Evolutionary conservation across 441 rosid species (phyloP).

Genomic region (Lepidium campestre): DNA sequence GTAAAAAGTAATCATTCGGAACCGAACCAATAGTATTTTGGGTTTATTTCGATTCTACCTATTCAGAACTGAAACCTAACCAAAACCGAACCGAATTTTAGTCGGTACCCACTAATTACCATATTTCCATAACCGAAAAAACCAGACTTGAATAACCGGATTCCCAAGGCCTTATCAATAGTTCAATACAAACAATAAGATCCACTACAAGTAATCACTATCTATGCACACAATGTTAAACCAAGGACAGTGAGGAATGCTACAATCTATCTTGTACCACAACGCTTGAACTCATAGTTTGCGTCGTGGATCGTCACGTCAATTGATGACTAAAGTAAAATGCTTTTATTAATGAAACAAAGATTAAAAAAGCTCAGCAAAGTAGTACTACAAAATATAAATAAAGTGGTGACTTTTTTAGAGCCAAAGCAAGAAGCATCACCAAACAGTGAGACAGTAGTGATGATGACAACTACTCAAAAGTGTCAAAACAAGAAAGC

Average conservation of each 20-base stretch:
- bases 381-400: constrained; percentile 11
- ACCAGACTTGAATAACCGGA: too few relatives aligned
- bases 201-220: too few relatives aligned
- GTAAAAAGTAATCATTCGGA: too few relatives aligned
- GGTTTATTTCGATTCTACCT: too few relatives aligned
- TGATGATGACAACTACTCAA: constrained; percentile 18
- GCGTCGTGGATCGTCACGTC: too few relatives aligned
- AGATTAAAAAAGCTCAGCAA: neutral
- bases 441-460: neutral
- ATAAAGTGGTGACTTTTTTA: neutral
- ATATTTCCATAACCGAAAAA: too few relatives aligned
- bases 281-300: neutral
- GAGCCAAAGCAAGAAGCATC: neutral
- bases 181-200: too few relatives aligned
- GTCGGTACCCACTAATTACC: too few relatives aligned
- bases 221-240: neutral
- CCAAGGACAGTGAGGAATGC: neutral
- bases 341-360: neutral
- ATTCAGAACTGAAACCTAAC: too few relatives aligned
- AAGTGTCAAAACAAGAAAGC: constrained; percentile 8
- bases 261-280: neutral
- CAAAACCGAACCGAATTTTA: too few relatives aligned
- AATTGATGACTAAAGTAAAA: neutral
- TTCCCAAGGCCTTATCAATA: too few relatives aligned
- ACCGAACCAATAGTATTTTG: too few relatives aligned